Evolutionary conservation across 495 filamentous ascomycete species (phyloP).

Genomic region (Tuber aestivum): DNA sequence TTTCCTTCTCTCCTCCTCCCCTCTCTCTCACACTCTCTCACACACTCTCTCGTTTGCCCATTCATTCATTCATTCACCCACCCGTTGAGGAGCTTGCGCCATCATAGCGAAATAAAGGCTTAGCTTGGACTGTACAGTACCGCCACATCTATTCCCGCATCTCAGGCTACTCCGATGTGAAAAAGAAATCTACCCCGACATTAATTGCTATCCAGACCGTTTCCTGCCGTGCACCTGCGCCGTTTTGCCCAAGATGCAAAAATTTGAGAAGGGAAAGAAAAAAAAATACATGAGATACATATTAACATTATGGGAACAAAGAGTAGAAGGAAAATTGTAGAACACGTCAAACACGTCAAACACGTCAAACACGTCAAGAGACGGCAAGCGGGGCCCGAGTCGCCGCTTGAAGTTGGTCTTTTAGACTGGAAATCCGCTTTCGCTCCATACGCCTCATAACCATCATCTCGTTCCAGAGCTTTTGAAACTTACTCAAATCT

Average conservation of each 20-base stretch:
- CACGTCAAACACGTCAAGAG: no score
- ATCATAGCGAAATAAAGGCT: neutral
- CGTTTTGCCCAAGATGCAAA: neutral
- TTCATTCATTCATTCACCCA: neutral
- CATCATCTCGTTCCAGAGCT: conserved; percentile 26
- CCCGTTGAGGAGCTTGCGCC: neutral
- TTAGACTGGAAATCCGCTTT: neutral
- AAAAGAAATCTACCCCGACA: neutral
- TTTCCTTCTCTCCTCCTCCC: neutral
- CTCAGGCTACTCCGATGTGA: neutral
- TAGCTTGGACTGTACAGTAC: neutral
- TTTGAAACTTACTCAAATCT: conserved; percentile 25
- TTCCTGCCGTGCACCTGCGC: neutral
- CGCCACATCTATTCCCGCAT: neutral
- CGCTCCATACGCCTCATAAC: conserved; percentile 9
- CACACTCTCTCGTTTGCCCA: neutral
- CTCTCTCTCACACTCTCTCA: no score
- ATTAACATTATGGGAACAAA: neutral
- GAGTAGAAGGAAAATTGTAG: neutral
- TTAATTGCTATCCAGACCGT: neutral
- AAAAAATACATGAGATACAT: neutral
- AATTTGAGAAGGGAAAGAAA: neutral
- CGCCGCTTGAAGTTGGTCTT: conserved; percentile 7
- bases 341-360: no score
- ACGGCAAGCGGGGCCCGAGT: conserved; percentile 14